These are phyloP conservation scores for Allomyces arbusculus DNA, from an alignment of 192 early-diverging fungal species.

Conservation along the genomic window DNA sequence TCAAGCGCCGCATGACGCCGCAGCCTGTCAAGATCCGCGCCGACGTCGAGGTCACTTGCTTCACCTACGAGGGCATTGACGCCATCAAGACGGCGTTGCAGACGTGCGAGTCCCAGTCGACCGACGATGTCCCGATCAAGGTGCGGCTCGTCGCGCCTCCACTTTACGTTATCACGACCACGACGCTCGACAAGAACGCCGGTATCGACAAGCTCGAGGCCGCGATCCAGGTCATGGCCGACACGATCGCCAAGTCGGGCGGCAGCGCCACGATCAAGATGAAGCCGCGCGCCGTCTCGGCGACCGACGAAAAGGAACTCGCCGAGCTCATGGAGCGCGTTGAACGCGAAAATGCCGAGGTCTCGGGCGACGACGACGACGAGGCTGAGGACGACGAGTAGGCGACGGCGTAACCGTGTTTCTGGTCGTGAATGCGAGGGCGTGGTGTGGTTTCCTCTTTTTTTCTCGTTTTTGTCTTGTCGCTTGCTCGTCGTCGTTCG, in stretches of 20 bases:
- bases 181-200: conserved; percentile 56
- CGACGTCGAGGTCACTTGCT: conserved; percentile 85
- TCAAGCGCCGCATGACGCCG: conserved; percentile 79
- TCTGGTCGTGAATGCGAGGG: no score
- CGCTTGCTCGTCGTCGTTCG: no score
- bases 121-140: conserved; percentile 56
- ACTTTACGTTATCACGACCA: conserved; percentile 76
- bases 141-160: conserved; percentile 83
- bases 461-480: no score
- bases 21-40: conserved; percentile 91
- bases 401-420: no score
- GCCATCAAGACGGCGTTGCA: conserved; percentile 76
- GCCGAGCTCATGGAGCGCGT: conserved; percentile 67
- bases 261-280: conserved; percentile 68
- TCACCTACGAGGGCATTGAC: conserved; percentile 84
- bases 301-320: conserved; percentile 85
- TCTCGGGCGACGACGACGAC: conserved; percentile 79
- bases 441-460: no score
- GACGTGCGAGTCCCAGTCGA: conserved; percentile 66
- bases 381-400: conserved; percentile 29
- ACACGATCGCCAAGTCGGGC: conserved; percentile 45
- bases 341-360: conserved; percentile 79
- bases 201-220: conserved; percentile 79
- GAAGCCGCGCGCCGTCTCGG: conserved; percentile 77
- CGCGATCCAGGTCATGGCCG: conserved; percentile 62